Evolutionary conservation across 2,329 filamentous ascomycete genomes (phyloP), one percentile per base, ranked within the genome.

Genomic region (Exophiala sp.): DNA sequence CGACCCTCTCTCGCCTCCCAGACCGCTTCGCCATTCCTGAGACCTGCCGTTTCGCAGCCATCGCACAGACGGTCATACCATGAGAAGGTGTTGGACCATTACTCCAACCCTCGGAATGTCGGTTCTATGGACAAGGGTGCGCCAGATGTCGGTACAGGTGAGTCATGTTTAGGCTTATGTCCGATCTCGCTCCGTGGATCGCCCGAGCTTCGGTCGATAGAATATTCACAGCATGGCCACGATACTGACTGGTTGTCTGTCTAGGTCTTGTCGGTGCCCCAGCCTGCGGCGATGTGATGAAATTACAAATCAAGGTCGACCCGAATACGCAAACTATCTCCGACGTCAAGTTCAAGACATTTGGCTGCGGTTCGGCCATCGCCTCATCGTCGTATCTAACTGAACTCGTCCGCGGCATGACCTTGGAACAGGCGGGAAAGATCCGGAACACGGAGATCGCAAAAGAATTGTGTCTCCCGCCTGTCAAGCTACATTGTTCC

Each of bases 361-460:
- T 96, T 66, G 90, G 90, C 44, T 96, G 90, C 68, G 90, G 90
- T 48, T 89, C 84, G 23, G 93, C 93, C 58, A 98, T 98, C 70
- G 93, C 93, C 37, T 91, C 86, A 58, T 94, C 86, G 52, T 93
- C 86, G 65, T 98, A 98, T 68, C 73, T 98, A 63, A 98, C 93
- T 7, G 89, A 95, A 71, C 76, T 98, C 53, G 90, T 98, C 57
- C 81, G 88, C 58, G 93, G 93, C 54, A 98, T 97, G 91, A 95
- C 85, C 11, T 72, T 98, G 59, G 93, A 98, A 63, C 88, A 98
- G 68, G 93, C 94, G 27, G 83, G 83, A 47, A 85, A 86, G 73
- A 87, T 98, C 63, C 85, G 88, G 74, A 98, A 98, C 73, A 95
- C 91, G 2, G 90, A 98, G 72, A 98, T 98, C 66, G 93, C 93